Conservation (phyloP, 1,139 yeast genomes). For the Insectozyma bohioensis region DNA sequence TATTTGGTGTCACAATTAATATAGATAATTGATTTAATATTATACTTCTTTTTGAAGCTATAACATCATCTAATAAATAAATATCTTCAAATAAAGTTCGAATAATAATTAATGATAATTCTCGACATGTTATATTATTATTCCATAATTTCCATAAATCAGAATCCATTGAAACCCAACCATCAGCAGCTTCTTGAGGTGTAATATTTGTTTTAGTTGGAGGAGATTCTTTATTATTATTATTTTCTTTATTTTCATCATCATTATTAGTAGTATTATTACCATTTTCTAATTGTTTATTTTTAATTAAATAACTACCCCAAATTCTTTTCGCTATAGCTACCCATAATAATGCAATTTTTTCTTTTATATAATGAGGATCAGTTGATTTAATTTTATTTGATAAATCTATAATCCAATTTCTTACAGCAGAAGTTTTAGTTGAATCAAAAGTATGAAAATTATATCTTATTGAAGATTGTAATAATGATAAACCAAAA, state of each 20-base stretch:
- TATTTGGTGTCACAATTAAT: constrained; percentile 74
- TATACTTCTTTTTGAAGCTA: constrained; percentile 79
- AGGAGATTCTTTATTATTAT: constrained; percentile 1
- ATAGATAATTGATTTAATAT: constrained; percentile 80
- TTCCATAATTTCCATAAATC: constrained; percentile 77
- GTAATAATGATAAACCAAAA: constrained; percentile 81
- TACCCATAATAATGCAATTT: constrained; percentile 88
- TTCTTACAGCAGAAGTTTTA: constrained; percentile 68
- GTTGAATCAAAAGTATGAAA: constrained; percentile 56
- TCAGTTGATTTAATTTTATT: constrained; percentile 58
- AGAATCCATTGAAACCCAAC: constrained; percentile 91
- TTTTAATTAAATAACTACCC: constrained; percentile 59
- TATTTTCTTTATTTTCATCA: background rate
- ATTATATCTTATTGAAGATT: constrained; percentile 64
- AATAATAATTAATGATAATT: constrained; percentile 72
- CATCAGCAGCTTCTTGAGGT: constrained; percentile 52
- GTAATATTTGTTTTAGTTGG: constrained; percentile 6
- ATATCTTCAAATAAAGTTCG: constrained; percentile 91
- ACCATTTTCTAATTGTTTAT: no score
- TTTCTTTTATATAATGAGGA: constrained; percentile 89
- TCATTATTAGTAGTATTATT: constrained; percentile 1
- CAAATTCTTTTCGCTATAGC: constrained; percentile 89
- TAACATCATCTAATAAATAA: constrained; percentile 88
- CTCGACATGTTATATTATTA: constrained; percentile 60
- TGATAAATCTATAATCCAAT: constrained; percentile 83